These are phyloP conservation scores for Artemisia tridentata DNA, from an alignment of 129 eudicot species.

Conservation along the genomic window DNA sequence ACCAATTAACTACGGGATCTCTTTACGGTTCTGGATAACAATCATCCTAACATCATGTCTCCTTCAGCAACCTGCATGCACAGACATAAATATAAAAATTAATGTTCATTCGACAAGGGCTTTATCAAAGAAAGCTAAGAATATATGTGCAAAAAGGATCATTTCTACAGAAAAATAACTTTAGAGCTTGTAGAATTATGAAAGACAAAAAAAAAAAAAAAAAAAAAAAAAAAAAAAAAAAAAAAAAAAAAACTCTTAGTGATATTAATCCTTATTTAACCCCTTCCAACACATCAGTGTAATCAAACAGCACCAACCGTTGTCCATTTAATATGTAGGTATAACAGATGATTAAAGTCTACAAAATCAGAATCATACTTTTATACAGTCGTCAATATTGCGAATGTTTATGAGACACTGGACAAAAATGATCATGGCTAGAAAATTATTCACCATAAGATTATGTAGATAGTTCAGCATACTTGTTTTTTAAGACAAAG, in stretches of 20 bases:
- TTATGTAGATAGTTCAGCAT: neutral
- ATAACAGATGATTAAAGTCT: neutral
- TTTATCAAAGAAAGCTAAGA: neutral
- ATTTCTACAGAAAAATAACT: neutral
- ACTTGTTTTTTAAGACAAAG: neutral
- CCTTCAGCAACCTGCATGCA: constrained; percentile 26
- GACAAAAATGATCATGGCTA: neutral
- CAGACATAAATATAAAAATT: neutral
- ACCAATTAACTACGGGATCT: neutral
- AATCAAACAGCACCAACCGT: neutral
- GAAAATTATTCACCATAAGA: neutral
- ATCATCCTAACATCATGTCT: constrained; percentile 29
- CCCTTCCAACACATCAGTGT: neutral
- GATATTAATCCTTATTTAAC: neutral
- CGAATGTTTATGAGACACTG: neutral
- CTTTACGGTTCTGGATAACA: constrained; percentile 16
- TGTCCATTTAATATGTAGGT: neutral
- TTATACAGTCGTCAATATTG: neutral
- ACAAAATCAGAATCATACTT: neutral
- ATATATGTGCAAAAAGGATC: neutral
- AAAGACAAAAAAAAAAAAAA: neutral
- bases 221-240: too few species aligned
- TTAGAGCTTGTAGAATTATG: neutral
- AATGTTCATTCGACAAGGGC: neutral
- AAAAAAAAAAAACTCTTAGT: too few species aligned